Base-by-base conservation (phyloP, 371 early-diverging fungal species). In the Rhizopus stolonifer region DNA sequence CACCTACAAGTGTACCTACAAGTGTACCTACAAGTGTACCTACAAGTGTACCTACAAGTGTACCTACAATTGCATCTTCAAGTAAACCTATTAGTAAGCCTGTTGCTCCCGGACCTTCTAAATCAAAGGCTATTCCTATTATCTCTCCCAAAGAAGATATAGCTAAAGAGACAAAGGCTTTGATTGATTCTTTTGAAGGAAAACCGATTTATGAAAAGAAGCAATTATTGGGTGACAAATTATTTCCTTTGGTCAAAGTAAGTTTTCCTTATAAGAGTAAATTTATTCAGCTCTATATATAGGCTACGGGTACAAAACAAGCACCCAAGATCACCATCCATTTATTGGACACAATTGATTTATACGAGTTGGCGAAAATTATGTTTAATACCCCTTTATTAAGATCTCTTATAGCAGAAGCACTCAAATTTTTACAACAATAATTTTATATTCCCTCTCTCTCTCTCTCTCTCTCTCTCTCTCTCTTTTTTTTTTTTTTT, bases 181-280 rank as follows among this genome's bases (percentile, higher is more conserved):
- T 63, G 13, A 49, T 73, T 14, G 13, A 48, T 14, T 54, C 56
- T 2, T 26, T 74, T 23, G 56, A 69, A 53, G 56, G 57, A 3
- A 71, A 64, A 31, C 62, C 75, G 0, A 42, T 64, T 34, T 58
- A 59, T 40, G 69, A 69, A 29, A 56, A 64, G 42, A 74, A 74
- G 39, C 75, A 74, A 32, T 52, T 65, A 15, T 45, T 74, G 9
- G 75, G 75, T 31, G 69, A 71, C 47, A 56, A 57, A 46, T 46
- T 74, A 19, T 74, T 74, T 47, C 75, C 72, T 14, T 57, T 69
- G 36, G 75, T 74, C 46, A 74, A 74, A 61, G 73, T 68, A 60
- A 55, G 40, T 32, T 9, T 21, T 17, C 25, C 25, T 11, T 40
- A 24, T 36, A 15, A 14, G 10, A 7, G 11, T 52, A 17, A 15